These are phyloP conservation scores for Gleditsia sinensis DNA, from an alignment of 306 rosid genomes.

Conservation along the genomic window DNA sequence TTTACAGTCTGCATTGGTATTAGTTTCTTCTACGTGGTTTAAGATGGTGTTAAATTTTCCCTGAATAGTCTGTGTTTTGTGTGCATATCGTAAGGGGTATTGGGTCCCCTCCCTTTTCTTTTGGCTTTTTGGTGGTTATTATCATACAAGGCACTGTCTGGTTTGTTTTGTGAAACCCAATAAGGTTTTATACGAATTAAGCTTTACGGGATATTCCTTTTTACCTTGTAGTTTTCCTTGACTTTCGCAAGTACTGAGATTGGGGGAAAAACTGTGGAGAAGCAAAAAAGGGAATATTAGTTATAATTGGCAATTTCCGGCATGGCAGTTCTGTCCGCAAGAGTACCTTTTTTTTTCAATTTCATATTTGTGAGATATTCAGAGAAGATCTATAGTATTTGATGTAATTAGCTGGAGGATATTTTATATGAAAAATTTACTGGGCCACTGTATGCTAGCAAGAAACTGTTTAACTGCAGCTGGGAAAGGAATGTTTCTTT, in stretches of 20 bases:
- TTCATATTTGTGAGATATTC: conserved; percentile 3
- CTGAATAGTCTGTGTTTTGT: conserved; percentile 23
- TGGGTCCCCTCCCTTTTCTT: conserved; percentile 41
- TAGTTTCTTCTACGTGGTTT: conserved; percentile 36
- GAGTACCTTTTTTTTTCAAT: neutral
- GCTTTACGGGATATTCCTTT: conserved; percentile 37
- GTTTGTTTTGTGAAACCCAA: conserved; percentile 39
- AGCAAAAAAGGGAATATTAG: conserved; percentile 24
- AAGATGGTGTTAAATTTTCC: conserved; percentile 30
- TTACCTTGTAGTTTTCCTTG: conserved; percentile 25
- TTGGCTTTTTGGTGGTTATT: conserved; percentile 25
- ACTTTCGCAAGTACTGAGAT: conserved; percentile 34
- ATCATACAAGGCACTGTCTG: conserved; percentile 29
- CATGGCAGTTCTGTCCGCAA: conserved; percentile 35
- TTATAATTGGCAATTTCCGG: conserved; percentile 33
- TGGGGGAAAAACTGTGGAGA: conserved; percentile 20
- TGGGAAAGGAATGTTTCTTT: neutral
- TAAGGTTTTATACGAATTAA: conserved; percentile 31
- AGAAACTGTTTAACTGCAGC: neutral
- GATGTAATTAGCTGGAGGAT: conserved; percentile 26
- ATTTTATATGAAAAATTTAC: conserved; percentile 16
- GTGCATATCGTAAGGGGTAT: conserved; percentile 19
- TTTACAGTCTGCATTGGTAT: conserved; percentile 30
- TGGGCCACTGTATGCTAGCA: neutral
- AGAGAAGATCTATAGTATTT: conserved; percentile 23